phyloP scores from a whole-genome alignment of 768 basidiomycete species.

The Pulveroboletus frians region DNA sequence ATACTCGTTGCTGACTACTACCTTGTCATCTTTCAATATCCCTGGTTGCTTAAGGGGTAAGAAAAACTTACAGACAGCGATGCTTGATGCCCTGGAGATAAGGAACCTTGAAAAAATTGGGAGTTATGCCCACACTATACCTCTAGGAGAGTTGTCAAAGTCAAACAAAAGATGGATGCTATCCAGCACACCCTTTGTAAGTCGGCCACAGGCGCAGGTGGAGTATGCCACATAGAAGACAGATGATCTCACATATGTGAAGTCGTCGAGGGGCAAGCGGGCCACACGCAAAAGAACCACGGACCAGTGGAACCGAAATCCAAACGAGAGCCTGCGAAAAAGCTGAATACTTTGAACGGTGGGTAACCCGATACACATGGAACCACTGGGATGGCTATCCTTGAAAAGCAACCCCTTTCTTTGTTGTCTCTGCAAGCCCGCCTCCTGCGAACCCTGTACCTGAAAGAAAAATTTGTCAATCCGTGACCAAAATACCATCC shows the following conservation, averaged over 20 bases:
- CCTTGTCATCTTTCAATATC: too few relatives aligned
- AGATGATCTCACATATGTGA: neutral
- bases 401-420: constrained; percentile 79
- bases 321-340: constrained; percentile 1
- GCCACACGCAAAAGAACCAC: neutral
- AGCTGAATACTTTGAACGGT: neutral
- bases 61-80: too few relatives aligned
- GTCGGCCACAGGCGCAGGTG: neutral
- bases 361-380: constrained; percentile 1
- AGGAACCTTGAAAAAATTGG: too few relatives aligned
- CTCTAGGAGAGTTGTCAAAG: neutral
- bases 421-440: constrained; percentile 86
- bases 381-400: constrained; percentile 40
- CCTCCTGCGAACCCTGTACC: constrained; percentile 94
- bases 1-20: too few relatives aligned
- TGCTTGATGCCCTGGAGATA: too few relatives aligned
- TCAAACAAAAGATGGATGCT: neutral
- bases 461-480: constrained; percentile 22
- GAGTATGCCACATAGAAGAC: neutral
- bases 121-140: neutral
- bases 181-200: neutral
- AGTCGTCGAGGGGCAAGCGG: neutral
- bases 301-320: neutral
- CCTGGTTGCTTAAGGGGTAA: too few relatives aligned
- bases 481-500: neutral